phyloP scores from a whole-genome alignment of 1,139 yeast genomes.

The Wickerhamomyces sp. region DNA sequence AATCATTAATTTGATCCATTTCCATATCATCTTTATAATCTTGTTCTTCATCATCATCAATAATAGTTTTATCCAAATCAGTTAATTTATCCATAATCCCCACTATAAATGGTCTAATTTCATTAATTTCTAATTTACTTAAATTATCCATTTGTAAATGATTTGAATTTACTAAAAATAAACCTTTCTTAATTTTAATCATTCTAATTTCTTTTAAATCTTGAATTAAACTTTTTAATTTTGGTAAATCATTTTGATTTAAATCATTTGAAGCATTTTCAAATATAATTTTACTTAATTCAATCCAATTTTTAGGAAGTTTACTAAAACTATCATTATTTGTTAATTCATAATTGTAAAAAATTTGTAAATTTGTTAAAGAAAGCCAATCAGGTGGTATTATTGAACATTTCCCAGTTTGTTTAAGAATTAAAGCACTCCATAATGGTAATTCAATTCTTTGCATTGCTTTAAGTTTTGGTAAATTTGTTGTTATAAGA shows the following conservation, averaged over 20 bases:
- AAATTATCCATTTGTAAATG: conserved; percentile 81
- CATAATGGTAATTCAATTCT: conserved; percentile 76
- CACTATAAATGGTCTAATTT: conserved; percentile 75
- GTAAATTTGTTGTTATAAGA: conserved; percentile 44
- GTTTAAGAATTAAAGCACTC: conserved; percentile 79
- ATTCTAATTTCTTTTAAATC: conserved; percentile 82
- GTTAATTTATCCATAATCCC: conserved; percentile 75
- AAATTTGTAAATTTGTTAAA: conserved; percentile 45
- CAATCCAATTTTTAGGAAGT: conserved; percentile 88
- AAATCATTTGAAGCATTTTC: conserved; percentile 69
- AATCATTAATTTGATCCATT: background rate
- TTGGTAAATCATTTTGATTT: conserved; percentile 44
- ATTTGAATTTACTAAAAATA: conserved; percentile 72
- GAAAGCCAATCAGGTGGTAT: conserved; percentile 89
- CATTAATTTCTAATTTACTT: conserved; percentile 81
- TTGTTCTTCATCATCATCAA: conserved; percentile 9
- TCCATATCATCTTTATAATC: background rate
- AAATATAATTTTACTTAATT: conserved; percentile 63
- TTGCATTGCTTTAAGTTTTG: conserved; percentile 51
- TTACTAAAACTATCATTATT: conserved; percentile 57
- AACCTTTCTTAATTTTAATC: conserved; percentile 76
- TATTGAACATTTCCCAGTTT: conserved; percentile 81
- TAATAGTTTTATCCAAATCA: conserved; percentile 41
- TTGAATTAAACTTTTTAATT: conserved; percentile 62
- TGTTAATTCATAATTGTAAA: conserved; percentile 64